These are phyloP conservation scores for Colletotrichum tanaceti DNA, from an alignment of 2,329 filamentous ascomycete genomes.

Conservation along the genomic window DNA sequence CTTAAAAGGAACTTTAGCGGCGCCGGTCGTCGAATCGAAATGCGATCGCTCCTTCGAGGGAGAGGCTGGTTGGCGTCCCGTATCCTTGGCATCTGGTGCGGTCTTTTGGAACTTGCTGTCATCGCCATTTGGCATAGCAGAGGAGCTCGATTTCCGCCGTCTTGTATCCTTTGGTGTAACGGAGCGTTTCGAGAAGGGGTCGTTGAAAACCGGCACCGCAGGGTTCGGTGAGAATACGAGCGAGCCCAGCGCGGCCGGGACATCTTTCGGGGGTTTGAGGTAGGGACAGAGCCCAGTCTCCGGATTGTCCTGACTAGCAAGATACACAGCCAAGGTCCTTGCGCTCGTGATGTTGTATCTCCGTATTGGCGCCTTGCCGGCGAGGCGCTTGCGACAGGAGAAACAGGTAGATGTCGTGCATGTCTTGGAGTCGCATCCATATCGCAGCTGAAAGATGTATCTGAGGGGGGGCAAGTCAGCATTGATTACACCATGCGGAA, in stretches of 20 bases:
- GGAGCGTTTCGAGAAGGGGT: conserved; percentile 35
- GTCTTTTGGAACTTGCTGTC: conserved; percentile 4
- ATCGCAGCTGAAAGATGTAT: conserved; percentile 83
- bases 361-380: conserved; percentile 75
- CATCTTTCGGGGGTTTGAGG: conserved; percentile 56
- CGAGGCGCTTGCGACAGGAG: conserved; percentile 76
- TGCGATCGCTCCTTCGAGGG: conserved; percentile 29
- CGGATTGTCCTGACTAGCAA: conserved; percentile 84
- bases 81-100: conserved; percentile 11
- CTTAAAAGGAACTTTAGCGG: conserved; percentile 45
- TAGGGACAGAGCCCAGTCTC: conserved; percentile 74
- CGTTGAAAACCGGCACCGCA: conserved; percentile 42
- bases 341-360: conserved; percentile 86
- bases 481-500: conserved; percentile 5
- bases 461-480: conserved; percentile 56
- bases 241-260: conserved; percentile 59
- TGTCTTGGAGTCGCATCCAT: conserved; percentile 76
- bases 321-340: conserved; percentile 80
- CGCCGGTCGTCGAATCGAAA: conserved; percentile 39
- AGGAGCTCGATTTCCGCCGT: conserved; percentile 26
- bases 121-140: conserved; percentile 14
- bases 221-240: conserved; percentile 58
- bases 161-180: conserved; percentile 25
- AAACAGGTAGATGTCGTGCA: conserved; percentile 85
- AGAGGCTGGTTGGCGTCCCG: neutral